These are phyloP conservation scores for Hypoxylon sp. DNA, from an alignment of 2,329 filamentous ascomycete species.

Conservation along the genomic window DNA sequence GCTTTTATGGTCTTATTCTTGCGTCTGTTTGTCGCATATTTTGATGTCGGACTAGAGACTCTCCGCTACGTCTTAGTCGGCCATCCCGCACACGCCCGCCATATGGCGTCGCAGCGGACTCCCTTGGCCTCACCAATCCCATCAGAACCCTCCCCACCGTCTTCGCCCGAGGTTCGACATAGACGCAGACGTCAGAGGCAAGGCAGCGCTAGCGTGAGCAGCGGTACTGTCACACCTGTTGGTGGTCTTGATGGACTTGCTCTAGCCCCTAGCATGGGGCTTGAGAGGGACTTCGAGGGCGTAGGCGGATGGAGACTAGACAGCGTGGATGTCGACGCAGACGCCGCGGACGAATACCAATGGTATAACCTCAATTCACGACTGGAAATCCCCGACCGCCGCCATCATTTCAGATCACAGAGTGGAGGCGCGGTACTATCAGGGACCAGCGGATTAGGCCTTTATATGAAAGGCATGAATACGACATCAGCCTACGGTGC, in stretches of 20 bases:
- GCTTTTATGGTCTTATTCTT: constrained; percentile 74
- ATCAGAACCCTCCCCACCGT: constrained; percentile 38
- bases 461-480: constrained; percentile 43
- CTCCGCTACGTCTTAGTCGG: constrained; percentile 68
- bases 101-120: constrained; percentile 47
- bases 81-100: constrained; percentile 54
- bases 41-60: constrained; percentile 72
- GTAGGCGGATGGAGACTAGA: constrained; percentile 70
- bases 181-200: constrained; percentile 45
- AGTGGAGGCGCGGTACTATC: constrained; percentile 49
- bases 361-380: constrained; percentile 54
- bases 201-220: constrained; percentile 47
- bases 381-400: constrained; percentile 50
- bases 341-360: constrained; percentile 59
- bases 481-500: constrained; percentile 50
- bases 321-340: constrained; percentile 41
- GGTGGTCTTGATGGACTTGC: constrained; percentile 53
- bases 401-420: constrained; percentile 53
- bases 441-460: constrained; percentile 37
- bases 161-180: constrained; percentile 43
- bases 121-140: constrained; percentile 40
- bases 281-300: constrained; percentile 71
- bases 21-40: constrained; percentile 72
- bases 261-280: constrained; percentile 64
- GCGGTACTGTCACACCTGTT: constrained; percentile 47